Evolutionary conservation across 2,329 filamentous ascomycete species (phyloP).

Genomic region (Aureobasidium pullulans): DNA sequence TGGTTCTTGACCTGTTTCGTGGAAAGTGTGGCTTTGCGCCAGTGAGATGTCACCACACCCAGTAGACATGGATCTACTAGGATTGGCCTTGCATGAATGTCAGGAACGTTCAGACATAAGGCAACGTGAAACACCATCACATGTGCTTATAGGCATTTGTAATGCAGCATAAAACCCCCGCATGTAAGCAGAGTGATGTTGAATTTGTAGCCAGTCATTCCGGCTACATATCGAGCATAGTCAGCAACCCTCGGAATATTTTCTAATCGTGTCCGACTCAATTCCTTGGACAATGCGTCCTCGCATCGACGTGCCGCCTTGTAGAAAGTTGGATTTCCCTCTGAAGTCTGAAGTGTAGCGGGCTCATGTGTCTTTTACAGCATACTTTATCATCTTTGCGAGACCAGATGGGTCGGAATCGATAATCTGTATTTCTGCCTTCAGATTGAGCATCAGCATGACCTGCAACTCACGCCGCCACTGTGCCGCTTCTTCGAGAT

Average conservation of each 20-base stretch:
- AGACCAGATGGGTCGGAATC: slow-evolving; percentile 23
- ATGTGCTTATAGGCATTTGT: neutral
- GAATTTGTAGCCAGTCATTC: neutral
- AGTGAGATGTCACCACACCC: neutral
- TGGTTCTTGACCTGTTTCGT: neutral
- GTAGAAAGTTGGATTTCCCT: no score
- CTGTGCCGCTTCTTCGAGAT: slow-evolving; percentile 18
- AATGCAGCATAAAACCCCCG: neutral
- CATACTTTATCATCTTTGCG: slow-evolving; percentile 15
- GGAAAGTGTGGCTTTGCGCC: neutral
- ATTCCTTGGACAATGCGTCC: no score
- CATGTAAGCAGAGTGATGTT: neutral
- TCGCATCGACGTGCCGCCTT: no score
- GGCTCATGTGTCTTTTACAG: neutral
- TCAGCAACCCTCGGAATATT: neutral
- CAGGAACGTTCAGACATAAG: neutral
- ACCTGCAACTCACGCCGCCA: slow-evolving; percentile 53
- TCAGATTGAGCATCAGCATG: slow-evolving; percentile 67
- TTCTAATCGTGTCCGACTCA: neutral
- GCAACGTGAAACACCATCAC: slow-evolving; percentile 6
- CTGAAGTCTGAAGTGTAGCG: neutral
- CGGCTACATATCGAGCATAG: neutral
- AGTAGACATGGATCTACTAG: neutral
- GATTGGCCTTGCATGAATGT: slow-evolving; percentile 2
- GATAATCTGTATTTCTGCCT: slow-evolving; percentile 63